Evolutionary conservation across 495 filamentous ascomycete species (phyloP).

Genomic region (Poronia punctata): DNA sequence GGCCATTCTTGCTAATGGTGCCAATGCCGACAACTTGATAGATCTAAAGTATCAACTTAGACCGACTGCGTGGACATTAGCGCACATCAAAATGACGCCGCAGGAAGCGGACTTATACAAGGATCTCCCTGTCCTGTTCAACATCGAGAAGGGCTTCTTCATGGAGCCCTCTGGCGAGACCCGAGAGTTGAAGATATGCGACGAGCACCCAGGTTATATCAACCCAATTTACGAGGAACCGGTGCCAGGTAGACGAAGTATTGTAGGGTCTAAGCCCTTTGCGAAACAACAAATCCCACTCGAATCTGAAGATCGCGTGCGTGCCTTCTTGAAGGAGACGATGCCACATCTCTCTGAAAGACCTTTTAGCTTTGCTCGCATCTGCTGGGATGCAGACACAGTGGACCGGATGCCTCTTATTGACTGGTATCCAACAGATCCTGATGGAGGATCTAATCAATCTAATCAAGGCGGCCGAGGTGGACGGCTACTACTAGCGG

Average conservation of each 20-base stretch:
- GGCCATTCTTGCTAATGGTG: conserved; percentile 43
- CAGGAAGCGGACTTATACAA: conserved; percentile 36
- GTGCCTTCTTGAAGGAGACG: conserved; percentile 40
- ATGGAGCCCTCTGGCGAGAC: conserved; percentile 49
- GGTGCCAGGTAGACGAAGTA: conserved; percentile 1
- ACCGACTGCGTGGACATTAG: conserved; percentile 49
- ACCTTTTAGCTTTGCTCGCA: conserved; percentile 41
- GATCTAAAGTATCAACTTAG: conserved; percentile 48
- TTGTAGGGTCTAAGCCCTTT: conserved; percentile 37
- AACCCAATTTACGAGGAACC: conserved; percentile 26
- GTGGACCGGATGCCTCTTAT: conserved; percentile 45
- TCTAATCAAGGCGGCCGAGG: conserved; percentile 35
- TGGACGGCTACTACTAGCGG: conserved; percentile 38
- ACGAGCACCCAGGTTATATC: conserved; percentile 51
- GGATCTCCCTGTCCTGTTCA: conserved; percentile 46
- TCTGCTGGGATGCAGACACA: conserved; percentile 52
- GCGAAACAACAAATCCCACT: conserved; percentile 42
- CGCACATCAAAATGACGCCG: conserved; percentile 42
- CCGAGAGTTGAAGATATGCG: conserved; percentile 48
- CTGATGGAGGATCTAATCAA: too few relatives aligned
- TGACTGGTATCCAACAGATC: conserved; percentile 17
- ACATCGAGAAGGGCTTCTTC: conserved; percentile 47
- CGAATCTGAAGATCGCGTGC: conserved; percentile 34
- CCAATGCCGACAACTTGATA: conserved; percentile 38
- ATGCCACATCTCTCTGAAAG: conserved; percentile 45